Evolutionary conservation across 305 asterid species (phyloP), one percentile per base, ranked within the genome.

Genomic region (Fraxinus sp.): DNA sequence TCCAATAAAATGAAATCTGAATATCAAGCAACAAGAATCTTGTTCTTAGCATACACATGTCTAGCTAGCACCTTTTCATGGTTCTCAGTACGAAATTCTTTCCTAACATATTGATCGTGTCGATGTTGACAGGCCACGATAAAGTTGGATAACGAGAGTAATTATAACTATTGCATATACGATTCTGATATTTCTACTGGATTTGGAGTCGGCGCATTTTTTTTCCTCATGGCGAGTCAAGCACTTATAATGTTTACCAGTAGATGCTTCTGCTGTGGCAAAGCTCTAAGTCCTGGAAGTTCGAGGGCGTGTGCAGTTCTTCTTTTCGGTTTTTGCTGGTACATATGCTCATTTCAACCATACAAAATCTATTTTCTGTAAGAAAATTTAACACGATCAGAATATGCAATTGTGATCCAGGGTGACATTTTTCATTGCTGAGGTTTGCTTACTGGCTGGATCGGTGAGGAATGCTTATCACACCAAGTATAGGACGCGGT

Each of bases 381-480:
- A 59, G 11, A 59, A 7, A 62, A 26, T 68, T 66, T 68, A 28
- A 3, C 2, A 32, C 2, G 33, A 9, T 68, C 35, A 13, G 30
- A 26, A 68, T 28, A 68, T 24, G 36, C n/a, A 68, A 68, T 24
- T 28, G 37, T 18, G 36, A 55, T 86, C 83, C 92, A 96, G 99
- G 99, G 81, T 96, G 6, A 74, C 93, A 35, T 96, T 96, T 81
- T 59, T 93, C 78, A 89, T 96, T 73, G 98, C 98, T 0, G 99
- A 96, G 90, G 90, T 85, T n/a, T 94, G 98, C 89, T 85, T 96
- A 86, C 87, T 96, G 74, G 98, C 99, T 16, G 99, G 95, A 80
- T 96, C 97, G 0, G 99, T 96, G 82, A 91, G 90, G 81, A 96
- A 95, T 81, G 98, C 97, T n/a, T 91, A 94, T 83, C 99, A 96